Evolutionary conservation across 2,329 filamentous ascomycete genomes (phyloP), one percentile per base, ranked within the genome.

Genomic region (Neonectria punicea): DNA sequence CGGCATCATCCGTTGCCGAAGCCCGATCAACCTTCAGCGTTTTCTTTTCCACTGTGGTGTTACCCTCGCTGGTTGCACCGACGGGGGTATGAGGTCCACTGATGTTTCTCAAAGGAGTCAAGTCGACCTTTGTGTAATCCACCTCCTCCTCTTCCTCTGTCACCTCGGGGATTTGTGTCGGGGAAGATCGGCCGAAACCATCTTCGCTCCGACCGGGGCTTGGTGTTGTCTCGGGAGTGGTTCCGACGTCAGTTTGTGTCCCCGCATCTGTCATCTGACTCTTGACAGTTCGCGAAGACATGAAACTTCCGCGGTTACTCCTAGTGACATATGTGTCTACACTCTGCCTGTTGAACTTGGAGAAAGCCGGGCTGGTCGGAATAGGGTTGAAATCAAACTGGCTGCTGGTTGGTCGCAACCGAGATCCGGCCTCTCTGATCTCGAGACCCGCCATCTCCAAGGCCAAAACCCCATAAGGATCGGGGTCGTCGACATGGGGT

Each of bases 381-480:
- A 86, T 89, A 3, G 93, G 92, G 70, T 89, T 89, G 79, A 93
- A 96, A 74, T 95, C 93, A 77, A 98, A 97, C 70, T 92, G 88
- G 63, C 91, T 93, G 81, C 91, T 93, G 25, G 87, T 85, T 2
- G 94, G 93, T 60, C 93, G 85, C 58, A 88, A 84, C 7, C 74
- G 75, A 54, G 89, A 88, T 36, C 93, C 94, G n/a, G 94, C 94
- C 81, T 98, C 94, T 57, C 92, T 88, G 70, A 98, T 96, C 72
- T 95, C 93, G 61, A 98, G 83, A 2, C 95, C 95, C 66, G 94
- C 92, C 82, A 93, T 91, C 76, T 97, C 93, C n/a, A 98, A 82
- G 8, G 95, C 94, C 68, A 94, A 87, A 28, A 98, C 92, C 25
- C 95, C 95, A 75, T 93, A 98, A 0, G 95, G 95, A 77, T 98